Base-by-base conservation (phyloP, 768 basidiomycete species). In the Hortiboletus campestris region DNA sequence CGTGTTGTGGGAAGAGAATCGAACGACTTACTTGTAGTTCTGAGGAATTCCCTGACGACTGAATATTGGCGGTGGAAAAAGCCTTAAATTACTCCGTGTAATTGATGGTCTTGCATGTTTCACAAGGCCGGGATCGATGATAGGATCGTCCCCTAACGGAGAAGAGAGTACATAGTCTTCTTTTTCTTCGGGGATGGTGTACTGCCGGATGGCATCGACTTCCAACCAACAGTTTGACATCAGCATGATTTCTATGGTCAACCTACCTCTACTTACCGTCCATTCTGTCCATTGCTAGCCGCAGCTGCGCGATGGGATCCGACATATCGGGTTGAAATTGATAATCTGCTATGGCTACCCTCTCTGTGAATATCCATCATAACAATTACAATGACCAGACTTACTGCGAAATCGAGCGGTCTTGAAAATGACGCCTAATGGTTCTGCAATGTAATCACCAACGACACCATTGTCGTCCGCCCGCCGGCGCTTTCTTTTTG, bases 41-140 rank as follows among this genome's bases (percentile, higher is more conserved):
- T 90, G 86, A 22, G 92, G 84, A 39, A 94, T 81, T 0, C 75
- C 79, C 60, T 92, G 88, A 34, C 93, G 81, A 62, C 88, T 89
- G 74, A 98, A 98, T 45, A 94, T 72, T 9, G 96, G 95, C 1
- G 94, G 90, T 29, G 96, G 94, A 60, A 94, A 85, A 12, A 93
- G 76, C 29, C 89, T 81, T 10, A 94, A 75, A 63, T 84, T 85
- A 66, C 83, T 88, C 53, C 72, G 74, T 62, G 74, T 58, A 31
- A 61, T 53, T 45, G 63, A 34, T 46, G 34, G 36, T 28, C 51
- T 59, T 13, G 39, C 61, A 38, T 63, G 34, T 36, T 56, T 56
- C 42, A 63, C 34, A 48, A 78, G 76, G 25, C 67, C 66, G 2
- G 83, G 84, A 64, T 86, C 86, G 49, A 86, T 76, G 56, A 80